Percentiles rank a stretch among this genome's conserved stretches.
Evolutionary conservation across 208 protist species (phyloP).

Genomic region (Leishmania major): DNA sequence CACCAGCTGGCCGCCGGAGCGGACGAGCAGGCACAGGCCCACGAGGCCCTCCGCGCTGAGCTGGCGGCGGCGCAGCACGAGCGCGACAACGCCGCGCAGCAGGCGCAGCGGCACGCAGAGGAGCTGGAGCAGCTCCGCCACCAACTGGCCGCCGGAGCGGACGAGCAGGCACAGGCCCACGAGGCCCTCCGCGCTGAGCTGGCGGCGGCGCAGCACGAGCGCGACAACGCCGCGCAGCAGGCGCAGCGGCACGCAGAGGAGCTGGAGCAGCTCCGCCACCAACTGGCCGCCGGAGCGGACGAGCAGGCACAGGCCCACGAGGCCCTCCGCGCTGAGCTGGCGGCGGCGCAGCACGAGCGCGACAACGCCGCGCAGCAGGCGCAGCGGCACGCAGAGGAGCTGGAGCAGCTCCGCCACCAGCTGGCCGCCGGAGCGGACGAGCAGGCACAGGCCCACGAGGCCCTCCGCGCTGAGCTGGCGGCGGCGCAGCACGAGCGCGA

Average conservation of each 20-base stretch:
- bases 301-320: too few species aligned
- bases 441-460: background rate
- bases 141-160: background rate
- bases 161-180: background rate
- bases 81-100: slow-evolving; percentile 4
- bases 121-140: background rate
- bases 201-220: too few species aligned
- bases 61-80: background rate
- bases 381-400: background rate
- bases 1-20: background rate
- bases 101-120: background rate
- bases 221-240: too few species aligned
- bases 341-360: too few species aligned
- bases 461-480: background rate
- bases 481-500: background rate
- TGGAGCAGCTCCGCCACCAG: background rate
- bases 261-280: too few species aligned
- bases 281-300: too few species aligned
- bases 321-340: too few species aligned
- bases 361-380: too few species aligned
- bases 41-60: background rate
- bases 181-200: too few species aligned
- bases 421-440: background rate
- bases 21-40: slow-evolving; percentile 3
- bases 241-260: background rate